These are phyloP conservation scores for Zhuliangozyma blackwelliae DNA, from an alignment of 1,139 yeast species.

Conservation along the genomic window DNA sequence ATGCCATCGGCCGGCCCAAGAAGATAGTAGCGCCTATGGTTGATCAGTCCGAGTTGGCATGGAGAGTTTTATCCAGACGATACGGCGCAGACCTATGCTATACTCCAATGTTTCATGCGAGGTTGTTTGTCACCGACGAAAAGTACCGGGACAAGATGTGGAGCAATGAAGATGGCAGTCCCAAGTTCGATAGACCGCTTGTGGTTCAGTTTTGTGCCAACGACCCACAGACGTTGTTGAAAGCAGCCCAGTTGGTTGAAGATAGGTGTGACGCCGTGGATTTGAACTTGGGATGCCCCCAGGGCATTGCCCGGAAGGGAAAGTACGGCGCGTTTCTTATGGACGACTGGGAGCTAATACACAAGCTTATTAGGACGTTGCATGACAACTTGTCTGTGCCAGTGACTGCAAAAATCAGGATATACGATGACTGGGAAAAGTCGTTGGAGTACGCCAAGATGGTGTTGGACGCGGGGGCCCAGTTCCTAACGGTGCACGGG, in stretches of 20 bases:
- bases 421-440: slow-evolving; percentile 81
- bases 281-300: slow-evolving; percentile 94
- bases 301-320: slow-evolving; percentile 93
- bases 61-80: slow-evolving; percentile 82
- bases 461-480: slow-evolving; percentile 95
- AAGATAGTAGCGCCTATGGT: slow-evolving; percentile 98
- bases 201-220: slow-evolving; percentile 96
- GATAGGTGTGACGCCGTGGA: slow-evolving; percentile 94
- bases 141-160: slow-evolving; percentile 79
- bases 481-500: slow-evolving; percentile 91
- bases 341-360: slow-evolving; percentile 94
- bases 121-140: slow-evolving; percentile 78
- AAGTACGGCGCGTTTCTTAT: slow-evolving; percentile 91
- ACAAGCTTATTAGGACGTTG: slow-evolving; percentile 62
- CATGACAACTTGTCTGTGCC: slow-evolving; percentile 77
- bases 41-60: slow-evolving; percentile 92
- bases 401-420: slow-evolving; percentile 93
- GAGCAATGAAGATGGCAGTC: slow-evolving; percentile 67
- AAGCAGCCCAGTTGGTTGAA: slow-evolving; percentile 77
- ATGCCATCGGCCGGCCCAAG: slow-evolving; percentile 67
- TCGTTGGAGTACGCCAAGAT: slow-evolving; percentile 82
- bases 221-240: slow-evolving; percentile 77
- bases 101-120: slow-evolving; percentile 96
- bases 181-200: slow-evolving; percentile 66
- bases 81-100: slow-evolving; percentile 94